phyloP scores from a whole-genome alignment of 306 rosid genomes.

The Acacia confusa region DNA sequence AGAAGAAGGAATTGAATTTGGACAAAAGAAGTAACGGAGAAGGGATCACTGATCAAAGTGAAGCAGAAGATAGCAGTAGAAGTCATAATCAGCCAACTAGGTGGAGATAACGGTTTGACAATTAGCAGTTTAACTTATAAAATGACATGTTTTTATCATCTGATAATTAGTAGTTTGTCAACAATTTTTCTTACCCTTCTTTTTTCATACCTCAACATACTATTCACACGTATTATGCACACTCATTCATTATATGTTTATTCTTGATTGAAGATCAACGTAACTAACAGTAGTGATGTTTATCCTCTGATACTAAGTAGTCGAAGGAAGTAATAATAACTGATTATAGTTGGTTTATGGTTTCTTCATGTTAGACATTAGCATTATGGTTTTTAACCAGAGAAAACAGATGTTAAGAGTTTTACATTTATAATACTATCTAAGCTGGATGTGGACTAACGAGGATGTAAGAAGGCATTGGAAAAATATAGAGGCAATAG shows the following conservation, averaged over 20 bases:
- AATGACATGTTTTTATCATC: conserved; percentile 27
- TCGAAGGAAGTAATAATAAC: background rate
- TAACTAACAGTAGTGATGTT: background rate
- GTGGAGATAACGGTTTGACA: conserved; percentile 54
- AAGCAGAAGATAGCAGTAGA: conserved; percentile 47
- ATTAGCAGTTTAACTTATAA: conserved; percentile 44
- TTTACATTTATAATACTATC: background rate
- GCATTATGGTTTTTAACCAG: background rate
- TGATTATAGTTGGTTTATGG: background rate
- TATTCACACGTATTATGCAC: conserved; percentile 33
- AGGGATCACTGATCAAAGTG: conserved; percentile 56
- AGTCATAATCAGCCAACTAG: conserved; percentile 50
- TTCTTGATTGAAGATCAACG: background rate
- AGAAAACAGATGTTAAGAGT: background rate
- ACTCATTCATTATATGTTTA: conserved; percentile 33
- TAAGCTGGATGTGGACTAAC: background rate
- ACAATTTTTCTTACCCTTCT: conserved; percentile 27
- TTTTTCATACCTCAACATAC: conserved; percentile 20
- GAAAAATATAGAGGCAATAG: background rate
- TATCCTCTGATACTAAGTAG: background rate
- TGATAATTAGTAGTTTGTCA: conserved; percentile 29
- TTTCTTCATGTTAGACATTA: background rate
- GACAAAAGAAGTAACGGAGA: conserved; percentile 40
- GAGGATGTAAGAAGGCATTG: background rate
- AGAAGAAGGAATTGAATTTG: conserved; percentile 44